Percentiles rank a stretch among this genome's conserved stretches.
These are phyloP conservation scores for Fusarium sublunatum DNA, from an alignment of 2,329 filamentous ascomycete species.

Conservation along the genomic window DNA sequence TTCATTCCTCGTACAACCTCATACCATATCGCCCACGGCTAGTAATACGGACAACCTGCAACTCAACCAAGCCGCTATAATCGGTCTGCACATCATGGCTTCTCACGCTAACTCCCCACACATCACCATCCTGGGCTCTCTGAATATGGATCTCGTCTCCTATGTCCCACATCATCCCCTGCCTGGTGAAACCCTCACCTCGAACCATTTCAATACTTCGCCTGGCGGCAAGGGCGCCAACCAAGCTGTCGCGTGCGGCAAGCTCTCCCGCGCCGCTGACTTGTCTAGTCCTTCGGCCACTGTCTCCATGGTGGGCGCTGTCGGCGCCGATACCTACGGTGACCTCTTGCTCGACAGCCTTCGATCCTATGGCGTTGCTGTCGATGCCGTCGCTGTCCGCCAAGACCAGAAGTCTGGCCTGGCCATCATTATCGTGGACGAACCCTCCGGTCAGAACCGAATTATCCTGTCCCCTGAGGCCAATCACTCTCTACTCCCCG, in stretches of 20 bases:
- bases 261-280: slow-evolving; percentile 72
- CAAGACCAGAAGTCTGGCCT: slow-evolving; percentile 70
- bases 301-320: slow-evolving; percentile 79
- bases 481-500: slow-evolving; percentile 64
- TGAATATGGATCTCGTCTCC: slow-evolving; percentile 94
- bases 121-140: slow-evolving; percentile 89
- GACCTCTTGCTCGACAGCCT: slow-evolving; percentile 69
- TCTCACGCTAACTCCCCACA: slow-evolving; percentile 47
- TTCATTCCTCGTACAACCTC: slow-evolving; percentile 16
- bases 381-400: slow-evolving; percentile 60
- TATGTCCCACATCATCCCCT: slow-evolving; percentile 84
- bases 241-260: slow-evolving; percentile 89
- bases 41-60: background rate
- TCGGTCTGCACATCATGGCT: slow-evolving; percentile 30
- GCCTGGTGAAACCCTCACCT: slow-evolving; percentile 88
- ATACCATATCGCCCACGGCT: background rate
- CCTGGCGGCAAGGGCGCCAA: slow-evolving; percentile 96
- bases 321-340: slow-evolving; percentile 76
- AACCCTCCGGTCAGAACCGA: slow-evolving; percentile 77
- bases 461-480: slow-evolving; percentile 80
- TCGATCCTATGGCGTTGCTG: slow-evolving; percentile 70
- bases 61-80: slow-evolving; percentile 4
- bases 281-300: slow-evolving; percentile 51
- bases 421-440: slow-evolving; percentile 81
- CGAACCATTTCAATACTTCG: slow-evolving; percentile 80